Base-by-base conservation (phyloP, 805 yeast genomes). In the Huiozyma sinensis region DNA sequence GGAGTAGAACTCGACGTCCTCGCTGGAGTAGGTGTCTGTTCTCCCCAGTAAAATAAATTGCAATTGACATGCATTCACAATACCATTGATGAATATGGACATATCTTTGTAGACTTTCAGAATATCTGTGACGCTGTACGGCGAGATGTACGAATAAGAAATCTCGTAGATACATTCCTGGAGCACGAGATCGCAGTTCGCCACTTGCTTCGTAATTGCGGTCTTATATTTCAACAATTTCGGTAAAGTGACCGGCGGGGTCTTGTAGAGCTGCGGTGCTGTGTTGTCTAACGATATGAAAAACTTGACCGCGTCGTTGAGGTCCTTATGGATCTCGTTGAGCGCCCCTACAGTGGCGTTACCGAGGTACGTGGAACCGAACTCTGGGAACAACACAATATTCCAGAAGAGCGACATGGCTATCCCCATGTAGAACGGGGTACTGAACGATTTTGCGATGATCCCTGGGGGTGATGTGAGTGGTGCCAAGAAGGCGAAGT, bases 281-380 rank as follows among this genome's bases (percentile, higher is more conserved):
- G 42, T 24, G 9, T 8, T 31, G 29, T 57, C 55, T 7, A 58
- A 46, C 1, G 66, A 55, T 4, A 63, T 52, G 46, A 72, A 72
- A 44, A 65, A 69, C n/a, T 62, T 63, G 6, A 67, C 57, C 0
- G 75, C 55, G 6, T 58, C 53, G 39, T 67, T 68, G 10, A 72
- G 47, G 11, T 71, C 62, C n/a, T 44, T 45, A 13, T 71, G 71
- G 3, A 72, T 48, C 42, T 66, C 69, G 45, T 67, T 64, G 17
- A 73, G 41, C 0, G 71, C 58, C 33, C 64, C 64, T 0, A 69
- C 56, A 6, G 71, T 62, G 1, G 72, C 59, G 32, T 64, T 64
- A 29, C 78, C 78, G 9, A 74, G 51, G 49, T 67, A 71, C 0
- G 73, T 65, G 27, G 75, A 66, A 11, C 79, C 79, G 55, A 71